A percentile compares a stretch with the other conserved stretches of the same genome.
These are phyloP conservation scores for Cercospora zeina DNA, from an alignment of 2,329 filamentous ascomycete genomes.

Conservation along the genomic window DNA sequence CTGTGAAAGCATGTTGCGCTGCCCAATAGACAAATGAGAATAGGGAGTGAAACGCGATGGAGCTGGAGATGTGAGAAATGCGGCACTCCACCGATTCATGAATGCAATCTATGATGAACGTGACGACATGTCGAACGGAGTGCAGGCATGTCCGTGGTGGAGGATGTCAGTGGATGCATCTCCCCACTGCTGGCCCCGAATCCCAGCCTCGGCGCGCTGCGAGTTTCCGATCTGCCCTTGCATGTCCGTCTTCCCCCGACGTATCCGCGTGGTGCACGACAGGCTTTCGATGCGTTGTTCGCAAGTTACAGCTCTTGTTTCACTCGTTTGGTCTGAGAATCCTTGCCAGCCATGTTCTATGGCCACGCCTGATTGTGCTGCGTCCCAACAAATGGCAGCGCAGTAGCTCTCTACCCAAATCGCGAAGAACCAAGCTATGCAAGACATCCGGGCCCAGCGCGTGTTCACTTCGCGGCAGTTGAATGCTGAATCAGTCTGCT, in stretches of 20 bases:
- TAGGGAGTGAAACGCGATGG: not conserved
- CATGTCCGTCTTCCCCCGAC: not conserved
- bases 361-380: no score
- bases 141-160: constrained; percentile 12
- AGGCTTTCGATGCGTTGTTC: not conserved
- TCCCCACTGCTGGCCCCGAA: constrained; percentile 2
- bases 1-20: constrained; percentile 8
- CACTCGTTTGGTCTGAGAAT: no score
- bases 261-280: not conserved
- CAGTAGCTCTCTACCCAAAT: no score
- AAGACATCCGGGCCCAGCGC: no score
- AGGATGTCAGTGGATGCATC: not conserved
- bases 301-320: no score
- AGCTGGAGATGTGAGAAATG: not conserved
- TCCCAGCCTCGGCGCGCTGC: not conserved
- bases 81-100: not conserved
- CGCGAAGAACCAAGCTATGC: no score
- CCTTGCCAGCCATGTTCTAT: no score
- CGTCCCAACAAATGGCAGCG: no score
- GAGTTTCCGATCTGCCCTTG: not conserved
- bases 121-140: not conserved
- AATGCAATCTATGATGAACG: constrained; percentile 4
- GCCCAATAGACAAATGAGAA: constrained; percentile 13
- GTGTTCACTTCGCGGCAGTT: no score
- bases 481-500: not conserved